A percentile compares a stretch with the other conserved stretches of the same genome.
These are phyloP conservation scores for Irpex sp. DNA, from an alignment of 1,284 basidiomycete genomes.

Conservation along the genomic window DNA sequence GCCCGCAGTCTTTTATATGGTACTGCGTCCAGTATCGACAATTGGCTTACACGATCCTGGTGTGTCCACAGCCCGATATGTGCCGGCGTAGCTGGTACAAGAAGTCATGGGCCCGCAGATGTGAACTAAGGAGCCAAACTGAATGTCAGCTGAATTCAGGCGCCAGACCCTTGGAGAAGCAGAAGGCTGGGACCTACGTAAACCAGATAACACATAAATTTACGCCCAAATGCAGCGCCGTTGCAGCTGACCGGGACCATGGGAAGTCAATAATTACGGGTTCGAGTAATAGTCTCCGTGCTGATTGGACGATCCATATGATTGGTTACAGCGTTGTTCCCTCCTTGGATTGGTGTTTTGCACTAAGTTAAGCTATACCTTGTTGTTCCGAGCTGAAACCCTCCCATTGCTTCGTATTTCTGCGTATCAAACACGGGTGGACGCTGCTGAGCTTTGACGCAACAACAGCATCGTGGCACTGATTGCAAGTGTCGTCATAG, in stretches of 20 bases:
- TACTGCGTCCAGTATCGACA: constrained; percentile 1
- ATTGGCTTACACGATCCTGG: not conserved
- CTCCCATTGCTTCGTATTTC: no score
- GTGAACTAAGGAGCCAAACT: constrained; percentile 7
- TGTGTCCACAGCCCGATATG: not conserved
- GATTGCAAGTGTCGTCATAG: not conserved
- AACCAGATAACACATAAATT: not conserved
- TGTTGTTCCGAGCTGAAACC: no score
- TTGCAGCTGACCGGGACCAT: constrained; percentile 14
- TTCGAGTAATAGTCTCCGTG: not conserved
- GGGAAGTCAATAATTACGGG: constrained; percentile 7
- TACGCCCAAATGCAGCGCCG: constrained; percentile 9
- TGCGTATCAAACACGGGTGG: no score
- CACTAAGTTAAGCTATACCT: no score
- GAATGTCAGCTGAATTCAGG: constrained; percentile 11
- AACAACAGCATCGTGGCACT: not conserved
- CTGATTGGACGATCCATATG: not conserved
- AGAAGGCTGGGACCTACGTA: constrained; percentile 5
- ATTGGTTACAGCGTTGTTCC: not conserved
- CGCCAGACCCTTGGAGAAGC: constrained; percentile 3
- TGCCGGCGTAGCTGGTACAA: not conserved
- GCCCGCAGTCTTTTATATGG: not conserved
- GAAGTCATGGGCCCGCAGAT: constrained; percentile 1
- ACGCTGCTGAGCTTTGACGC: no score
- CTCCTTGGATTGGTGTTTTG: not conserved